Percentiles rank a stretch among this genome's conserved stretches.
Conservation (phyloP, 371 early-diverging fungal species). For the Lichtheimia ramosa region DNA sequence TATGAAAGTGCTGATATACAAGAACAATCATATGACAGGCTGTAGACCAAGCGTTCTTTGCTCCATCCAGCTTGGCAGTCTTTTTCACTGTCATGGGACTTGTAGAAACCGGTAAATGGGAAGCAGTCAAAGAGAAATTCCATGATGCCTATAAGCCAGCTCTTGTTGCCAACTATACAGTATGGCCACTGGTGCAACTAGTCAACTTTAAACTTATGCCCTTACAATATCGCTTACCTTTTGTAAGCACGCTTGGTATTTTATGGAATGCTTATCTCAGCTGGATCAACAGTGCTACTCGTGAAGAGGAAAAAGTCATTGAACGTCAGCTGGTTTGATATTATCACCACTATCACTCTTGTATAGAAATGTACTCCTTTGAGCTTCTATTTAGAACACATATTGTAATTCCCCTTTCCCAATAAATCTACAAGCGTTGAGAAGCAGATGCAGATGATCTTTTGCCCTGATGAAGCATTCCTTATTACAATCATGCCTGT, state of each 20-base stretch:
- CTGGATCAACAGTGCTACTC: slow-evolving; percentile 59
- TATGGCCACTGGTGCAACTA: slow-evolving; percentile 82
- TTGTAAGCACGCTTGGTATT: slow-evolving; percentile 75
- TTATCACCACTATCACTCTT: not conserved
- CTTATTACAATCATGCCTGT: too few species aligned
- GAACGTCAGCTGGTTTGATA: slow-evolving; percentile 3
- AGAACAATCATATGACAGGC: not conserved
- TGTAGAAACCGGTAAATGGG: slow-evolving; percentile 58
- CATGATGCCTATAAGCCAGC: slow-evolving; percentile 59
- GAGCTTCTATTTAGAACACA: too few species aligned
- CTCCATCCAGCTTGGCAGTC: slow-evolving; percentile 69
- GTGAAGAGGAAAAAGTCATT: slow-evolving; percentile 28
- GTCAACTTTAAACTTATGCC: slow-evolving; percentile 82
- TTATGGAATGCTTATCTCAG: slow-evolving; percentile 82
- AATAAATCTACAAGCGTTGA: too few species aligned
- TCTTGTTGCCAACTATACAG: slow-evolving; percentile 72
- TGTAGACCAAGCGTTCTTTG: slow-evolving; percentile 72
- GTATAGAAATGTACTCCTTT: too few species aligned
- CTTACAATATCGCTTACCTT: slow-evolving; percentile 69
- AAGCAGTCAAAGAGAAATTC: slow-evolving; percentile 64
- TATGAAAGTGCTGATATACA: too few species aligned
- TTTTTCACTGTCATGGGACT: slow-evolving; percentile 71
- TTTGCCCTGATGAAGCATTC: too few species aligned
- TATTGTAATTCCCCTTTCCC: too few species aligned
- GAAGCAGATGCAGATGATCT: too few species aligned